Evolutionary conservation across 2,329 filamentous ascomycete species (phyloP).

Genomic region (Cladosporium sp.): DNA sequence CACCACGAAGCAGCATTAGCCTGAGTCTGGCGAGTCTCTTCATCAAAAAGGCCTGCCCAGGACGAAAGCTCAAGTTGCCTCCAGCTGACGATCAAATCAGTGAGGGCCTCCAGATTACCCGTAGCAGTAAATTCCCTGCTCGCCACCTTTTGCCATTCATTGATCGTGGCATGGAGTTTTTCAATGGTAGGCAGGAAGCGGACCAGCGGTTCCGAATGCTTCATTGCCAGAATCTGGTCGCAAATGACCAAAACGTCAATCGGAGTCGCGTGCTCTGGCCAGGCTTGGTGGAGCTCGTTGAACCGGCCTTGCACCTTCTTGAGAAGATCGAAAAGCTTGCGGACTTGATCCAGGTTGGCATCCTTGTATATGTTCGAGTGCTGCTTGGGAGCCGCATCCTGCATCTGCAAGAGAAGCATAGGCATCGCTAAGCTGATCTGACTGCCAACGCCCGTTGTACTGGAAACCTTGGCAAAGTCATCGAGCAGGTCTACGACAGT

Average conservation of each 20-base stretch:
- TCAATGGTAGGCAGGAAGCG: slow-evolving; percentile 84
- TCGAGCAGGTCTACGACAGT: slow-evolving; percentile 19
- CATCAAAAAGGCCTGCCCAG: slow-evolving; percentile 84
- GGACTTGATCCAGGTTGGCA: slow-evolving; percentile 69
- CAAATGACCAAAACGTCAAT: slow-evolving; percentile 73
- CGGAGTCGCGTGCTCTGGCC: slow-evolving; percentile 74
- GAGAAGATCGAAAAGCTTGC: slow-evolving; percentile 66
- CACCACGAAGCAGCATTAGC: slow-evolving; percentile 87
- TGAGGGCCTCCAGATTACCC: slow-evolving; percentile 70
- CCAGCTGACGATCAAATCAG: slow-evolving; percentile 80
- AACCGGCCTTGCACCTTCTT: slow-evolving; percentile 69
- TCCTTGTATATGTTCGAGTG: slow-evolving; percentile 87
- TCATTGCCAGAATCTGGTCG: slow-evolving; percentile 68
- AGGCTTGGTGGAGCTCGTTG: slow-evolving; percentile 58
- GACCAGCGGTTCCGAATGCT: slow-evolving; percentile 77
- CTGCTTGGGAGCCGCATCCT: slow-evolving; percentile 1
- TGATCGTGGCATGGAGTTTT: slow-evolving; percentile 76
- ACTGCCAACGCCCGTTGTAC: neutral
- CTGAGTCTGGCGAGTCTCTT: slow-evolving; percentile 71
- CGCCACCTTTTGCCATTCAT: slow-evolving; percentile 95
- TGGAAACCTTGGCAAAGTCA: slow-evolving; percentile 3
- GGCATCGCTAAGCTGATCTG: slow-evolving; percentile 13
- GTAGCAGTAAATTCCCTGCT: slow-evolving; percentile 71
- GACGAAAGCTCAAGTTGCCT: slow-evolving; percentile 85
- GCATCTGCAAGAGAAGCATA: slow-evolving; percentile 31